Evolutionary conservation across 108 stramenopile species (phyloP), one percentile per base, ranked within the genome.

Genomic region (Skeletonema marinoi): DNA sequence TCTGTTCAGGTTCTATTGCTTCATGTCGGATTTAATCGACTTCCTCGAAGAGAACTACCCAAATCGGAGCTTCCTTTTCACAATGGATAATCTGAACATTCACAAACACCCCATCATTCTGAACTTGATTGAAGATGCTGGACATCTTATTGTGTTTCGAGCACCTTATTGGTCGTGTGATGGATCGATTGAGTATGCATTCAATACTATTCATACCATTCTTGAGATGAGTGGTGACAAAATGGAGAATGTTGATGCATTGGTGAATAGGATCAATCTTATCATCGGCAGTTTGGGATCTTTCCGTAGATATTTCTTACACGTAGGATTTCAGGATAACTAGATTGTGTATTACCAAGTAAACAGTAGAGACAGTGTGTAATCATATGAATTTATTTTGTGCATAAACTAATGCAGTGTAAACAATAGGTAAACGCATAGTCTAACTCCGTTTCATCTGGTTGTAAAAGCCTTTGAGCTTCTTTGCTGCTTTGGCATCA

Each of bases 111-210:
- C 54, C 6, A 19, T 61, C 19, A 46, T 78, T 1, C 6, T 59
- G 13, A 30, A 73, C 8, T 60, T 73, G 59, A 78, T 78, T 48
- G 13, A 66, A 13, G 56, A 7, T 12, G 1, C 17, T 44, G 78
- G 78, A 12, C 78, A 78, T 58, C 25, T 66, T 13, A 32, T 78
- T 51, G 58, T 78, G 3, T 78, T 66, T 44, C 65, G 78, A 3
- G 78, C 72, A 14, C 72, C 72, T n/a, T 78, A 78, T 17, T 78
- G 72, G 72, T 60, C 65, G 17, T 66, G 65, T 44, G 78, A 78
- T 67, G 78, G 78, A n/a, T 38, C 77, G 3, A 78, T 78, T 56
- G 77, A 78, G 60, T 78, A 78, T 66, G 64, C 58, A 1, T 78
- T 78, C 50, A 78, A 78, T 62, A 78, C 77, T 0, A 51, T 78